These are phyloP conservation scores for Prillingera fragicola DNA, from an alignment of 1,284 basidiomycete genomes.

Conservation along the genomic window DNA sequence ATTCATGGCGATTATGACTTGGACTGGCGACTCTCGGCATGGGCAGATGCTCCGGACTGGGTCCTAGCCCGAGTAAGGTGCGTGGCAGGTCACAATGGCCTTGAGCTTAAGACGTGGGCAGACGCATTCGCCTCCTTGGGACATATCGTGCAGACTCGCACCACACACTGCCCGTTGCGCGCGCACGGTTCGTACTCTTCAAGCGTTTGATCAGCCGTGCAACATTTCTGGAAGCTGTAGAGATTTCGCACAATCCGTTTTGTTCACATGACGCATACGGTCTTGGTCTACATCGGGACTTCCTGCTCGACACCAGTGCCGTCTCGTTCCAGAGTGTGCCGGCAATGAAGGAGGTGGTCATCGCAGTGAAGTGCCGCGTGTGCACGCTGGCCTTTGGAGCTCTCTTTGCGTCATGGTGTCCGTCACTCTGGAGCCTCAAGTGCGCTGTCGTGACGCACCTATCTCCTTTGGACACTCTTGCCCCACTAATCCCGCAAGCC, in stretches of 20 bases:
- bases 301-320: background rate
- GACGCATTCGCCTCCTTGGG: background rate
- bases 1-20: background rate
- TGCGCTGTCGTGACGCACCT: background rate
- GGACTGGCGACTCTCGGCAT: background rate
- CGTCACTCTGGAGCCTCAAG: background rate
- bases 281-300: background rate
- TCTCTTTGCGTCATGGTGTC: background rate
- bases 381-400: background rate
- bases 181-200: background rate
- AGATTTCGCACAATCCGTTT: slow-evolving; percentile 5
- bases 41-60: background rate
- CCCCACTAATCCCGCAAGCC: background rate
- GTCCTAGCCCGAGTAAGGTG: slow-evolving; percentile 1
- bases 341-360: background rate
- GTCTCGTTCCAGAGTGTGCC: background rate
- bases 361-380: slow-evolving; percentile 3
- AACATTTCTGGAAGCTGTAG: background rate
- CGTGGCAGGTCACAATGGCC: background rate
- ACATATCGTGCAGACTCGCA: background rate
- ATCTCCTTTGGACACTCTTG: background rate
- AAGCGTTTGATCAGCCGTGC: background rate
- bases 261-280: slow-evolving; percentile 7
- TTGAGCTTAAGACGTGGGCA: background rate
- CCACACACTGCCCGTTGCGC: background rate